Conservation (phyloP, 768 basidiomycete genomes). For the Podaxis mareebaensis region DNA sequence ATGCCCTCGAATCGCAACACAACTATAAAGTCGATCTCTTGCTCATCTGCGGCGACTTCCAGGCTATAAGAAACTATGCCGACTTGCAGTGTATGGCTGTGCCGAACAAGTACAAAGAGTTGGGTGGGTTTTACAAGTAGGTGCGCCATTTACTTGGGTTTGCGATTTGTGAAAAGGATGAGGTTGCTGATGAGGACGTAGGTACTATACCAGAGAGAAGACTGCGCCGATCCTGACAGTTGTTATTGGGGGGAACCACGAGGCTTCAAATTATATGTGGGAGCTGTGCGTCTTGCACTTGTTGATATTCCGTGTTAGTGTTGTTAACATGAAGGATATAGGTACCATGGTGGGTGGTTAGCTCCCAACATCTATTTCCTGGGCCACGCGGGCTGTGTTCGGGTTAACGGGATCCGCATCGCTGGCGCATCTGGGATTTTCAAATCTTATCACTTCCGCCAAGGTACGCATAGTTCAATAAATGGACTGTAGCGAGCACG, state of each 20-base stretch:
- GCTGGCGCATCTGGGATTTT: constrained; percentile 95
- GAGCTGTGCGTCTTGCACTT: constrained; percentile 69
- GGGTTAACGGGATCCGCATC: constrained; percentile 85
- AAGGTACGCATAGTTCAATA: constrained; percentile 43
- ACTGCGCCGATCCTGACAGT: constrained; percentile 87
- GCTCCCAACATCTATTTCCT: constrained; percentile 97
- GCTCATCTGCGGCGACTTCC: constrained; percentile 94
- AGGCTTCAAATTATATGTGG: constrained; percentile 96
- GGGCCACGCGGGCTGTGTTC: constrained; percentile 86
- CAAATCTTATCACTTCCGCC: constrained; percentile 71
- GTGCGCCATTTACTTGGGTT: constrained; percentile 21
- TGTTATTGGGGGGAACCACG: constrained; percentile 97
- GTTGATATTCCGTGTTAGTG: background rate
- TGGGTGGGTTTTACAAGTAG: constrained; percentile 86
- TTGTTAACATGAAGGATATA: constrained; percentile 27
- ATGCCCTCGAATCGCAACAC: constrained; percentile 58
- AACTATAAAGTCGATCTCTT: constrained; percentile 78
- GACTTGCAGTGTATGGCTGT: constrained; percentile 93
- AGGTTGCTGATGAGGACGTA: constrained; percentile 26
- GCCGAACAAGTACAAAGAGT: constrained; percentile 80
- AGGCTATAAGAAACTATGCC: constrained; percentile 82
- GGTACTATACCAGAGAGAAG: constrained; percentile 86
- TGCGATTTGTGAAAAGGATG: too few relatives aligned
- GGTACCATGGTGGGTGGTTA: constrained; percentile 96
- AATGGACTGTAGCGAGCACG: background rate